Conservation (phyloP, 441 rosid genomes). For the Adansonia grandidieri region DNA sequence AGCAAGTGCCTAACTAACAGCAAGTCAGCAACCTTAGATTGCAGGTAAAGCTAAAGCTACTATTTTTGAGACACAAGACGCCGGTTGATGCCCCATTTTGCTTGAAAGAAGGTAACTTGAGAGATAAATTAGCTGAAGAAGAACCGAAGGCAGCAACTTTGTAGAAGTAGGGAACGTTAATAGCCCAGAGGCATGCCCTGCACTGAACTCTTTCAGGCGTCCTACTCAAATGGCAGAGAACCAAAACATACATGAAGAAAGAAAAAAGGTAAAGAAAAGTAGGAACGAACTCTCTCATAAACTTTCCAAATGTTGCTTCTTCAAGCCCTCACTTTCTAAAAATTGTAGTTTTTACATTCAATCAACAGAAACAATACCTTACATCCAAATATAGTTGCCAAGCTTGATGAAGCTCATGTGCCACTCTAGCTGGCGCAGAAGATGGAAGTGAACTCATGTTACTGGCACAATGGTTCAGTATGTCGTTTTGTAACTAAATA, state of each 20-base stretch:
- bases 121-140: not conserved
- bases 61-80: not conserved
- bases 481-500: too few relatives aligned
- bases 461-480: too few relatives aligned
- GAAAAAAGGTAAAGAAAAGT: not conserved
- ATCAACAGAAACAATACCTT: too few relatives aligned
- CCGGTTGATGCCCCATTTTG: not conserved
- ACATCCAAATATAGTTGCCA: too few relatives aligned
- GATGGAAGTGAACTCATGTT: too few relatives aligned
- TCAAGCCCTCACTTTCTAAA: not conserved
- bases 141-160: slow-evolving; percentile 36
- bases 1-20: not conserved
- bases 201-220: too few relatives aligned
- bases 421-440: too few relatives aligned
- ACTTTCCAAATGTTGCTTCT: not conserved
- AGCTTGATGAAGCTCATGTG: too few relatives aligned
- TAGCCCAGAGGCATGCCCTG: slow-evolving; percentile 33
- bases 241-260: too few relatives aligned
- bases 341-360: not conserved
- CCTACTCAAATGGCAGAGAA: too few relatives aligned
- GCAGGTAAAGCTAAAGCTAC: not conserved
- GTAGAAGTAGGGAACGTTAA: slow-evolving; percentile 80
- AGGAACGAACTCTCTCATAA: not conserved
- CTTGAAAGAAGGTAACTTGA: not conserved
- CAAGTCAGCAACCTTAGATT: slow-evolving; percentile 1